Percentiles rank a stretch among this genome's conserved stretches.
Evolutionary conservation across 1,284 basidiomycete genomes (phyloP).

Genomic region (Ganoderma sinense): DNA sequence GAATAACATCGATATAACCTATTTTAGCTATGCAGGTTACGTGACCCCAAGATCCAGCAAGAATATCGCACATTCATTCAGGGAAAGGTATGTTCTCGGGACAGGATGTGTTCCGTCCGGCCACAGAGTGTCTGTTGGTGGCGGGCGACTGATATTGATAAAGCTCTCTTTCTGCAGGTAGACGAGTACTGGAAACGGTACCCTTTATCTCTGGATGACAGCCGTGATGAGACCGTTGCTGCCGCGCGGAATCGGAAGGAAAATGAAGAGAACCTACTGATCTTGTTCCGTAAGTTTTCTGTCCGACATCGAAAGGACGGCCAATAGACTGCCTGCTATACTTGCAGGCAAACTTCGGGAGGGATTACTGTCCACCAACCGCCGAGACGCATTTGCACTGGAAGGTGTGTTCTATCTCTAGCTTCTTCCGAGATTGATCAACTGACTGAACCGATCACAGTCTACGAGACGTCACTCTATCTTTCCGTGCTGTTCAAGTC

Average conservation of each 20-base stretch:
- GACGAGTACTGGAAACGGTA: constrained; percentile 51
- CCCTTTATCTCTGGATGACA: constrained; percentile 38
- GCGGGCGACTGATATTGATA: neutral
- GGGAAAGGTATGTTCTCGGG: constrained; percentile 55
- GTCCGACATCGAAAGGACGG: neutral
- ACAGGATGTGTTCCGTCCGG: neutral
- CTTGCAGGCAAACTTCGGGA: constrained; percentile 74
- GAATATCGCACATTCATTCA: constrained; percentile 70
- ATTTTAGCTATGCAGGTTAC: constrained; percentile 55
- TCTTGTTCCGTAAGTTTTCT: constrained; percentile 64
- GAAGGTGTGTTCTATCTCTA: constrained; percentile 58
- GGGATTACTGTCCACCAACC: constrained; percentile 64
- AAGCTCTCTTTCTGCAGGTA: constrained; percentile 45
- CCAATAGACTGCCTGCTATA: neutral
- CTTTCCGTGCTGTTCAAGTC: constrained; percentile 67
- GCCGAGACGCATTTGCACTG: constrained; percentile 63
- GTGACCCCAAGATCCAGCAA: constrained; percentile 61
- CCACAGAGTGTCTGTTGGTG: neutral
- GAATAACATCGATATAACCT: constrained; percentile 21
- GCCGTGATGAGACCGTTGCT: constrained; percentile 27
- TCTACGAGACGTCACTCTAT: constrained; percentile 75
- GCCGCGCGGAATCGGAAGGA: constrained; percentile 53
- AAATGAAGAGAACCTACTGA: constrained; percentile 69
- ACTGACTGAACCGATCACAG: constrained; percentile 42
- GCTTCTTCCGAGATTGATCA: neutral